Evolutionary conservation across 768 basidiomycete genomes (phyloP).

Genomic region (Hygrophoropsis aurantiaca): DNA sequence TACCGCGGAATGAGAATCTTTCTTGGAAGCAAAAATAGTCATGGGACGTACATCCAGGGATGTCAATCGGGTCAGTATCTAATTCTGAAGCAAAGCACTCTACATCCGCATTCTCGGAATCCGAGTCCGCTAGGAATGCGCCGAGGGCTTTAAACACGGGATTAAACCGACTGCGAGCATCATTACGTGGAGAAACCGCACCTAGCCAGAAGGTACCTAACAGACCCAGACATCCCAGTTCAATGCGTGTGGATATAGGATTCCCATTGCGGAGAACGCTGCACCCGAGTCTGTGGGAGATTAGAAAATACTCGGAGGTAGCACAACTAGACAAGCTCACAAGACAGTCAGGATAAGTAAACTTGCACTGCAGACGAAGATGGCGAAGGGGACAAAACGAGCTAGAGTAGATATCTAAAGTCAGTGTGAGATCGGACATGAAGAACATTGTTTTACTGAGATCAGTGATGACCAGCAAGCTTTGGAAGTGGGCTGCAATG

Average conservation of each 20-base stretch:
- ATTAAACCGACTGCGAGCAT: slow-evolving; percentile 11
- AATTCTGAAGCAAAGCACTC: slow-evolving; percentile 71
- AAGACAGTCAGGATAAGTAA: slow-evolving; percentile 66
- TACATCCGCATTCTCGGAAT: slow-evolving; percentile 75
- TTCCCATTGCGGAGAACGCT: slow-evolving; percentile 65
- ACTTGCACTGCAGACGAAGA: slow-evolving; percentile 75
- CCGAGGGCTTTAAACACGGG: slow-evolving; percentile 59
- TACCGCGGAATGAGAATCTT: slow-evolving; percentile 24
- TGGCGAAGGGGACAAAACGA: slow-evolving; percentile 83
- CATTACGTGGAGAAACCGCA: slow-evolving; percentile 32
- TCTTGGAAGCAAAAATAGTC: background rate
- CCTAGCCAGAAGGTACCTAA: slow-evolving; percentile 80
- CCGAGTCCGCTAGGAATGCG: slow-evolving; percentile 69
- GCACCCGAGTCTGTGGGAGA: slow-evolving; percentile 54
- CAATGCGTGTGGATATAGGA: slow-evolving; percentile 77
- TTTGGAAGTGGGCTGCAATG: slow-evolving; percentile 77
- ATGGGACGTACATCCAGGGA: slow-evolving; percentile 61
- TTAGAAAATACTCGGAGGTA: slow-evolving; percentile 2
- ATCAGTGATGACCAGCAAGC: slow-evolving; percentile 69
- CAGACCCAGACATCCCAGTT: slow-evolving; percentile 69
- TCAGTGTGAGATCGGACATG: background rate
- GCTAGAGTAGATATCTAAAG: slow-evolving; percentile 41
- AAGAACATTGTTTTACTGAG: slow-evolving; percentile 57
- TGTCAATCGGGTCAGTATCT: slow-evolving; percentile 51
- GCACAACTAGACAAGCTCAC: slow-evolving; percentile 41